A percentile compares a stretch with the other conserved stretches of the same genome.
These are phyloP conservation scores for Lippia alba DNA, from an alignment of 305 asterid species.

Conservation along the genomic window DNA sequence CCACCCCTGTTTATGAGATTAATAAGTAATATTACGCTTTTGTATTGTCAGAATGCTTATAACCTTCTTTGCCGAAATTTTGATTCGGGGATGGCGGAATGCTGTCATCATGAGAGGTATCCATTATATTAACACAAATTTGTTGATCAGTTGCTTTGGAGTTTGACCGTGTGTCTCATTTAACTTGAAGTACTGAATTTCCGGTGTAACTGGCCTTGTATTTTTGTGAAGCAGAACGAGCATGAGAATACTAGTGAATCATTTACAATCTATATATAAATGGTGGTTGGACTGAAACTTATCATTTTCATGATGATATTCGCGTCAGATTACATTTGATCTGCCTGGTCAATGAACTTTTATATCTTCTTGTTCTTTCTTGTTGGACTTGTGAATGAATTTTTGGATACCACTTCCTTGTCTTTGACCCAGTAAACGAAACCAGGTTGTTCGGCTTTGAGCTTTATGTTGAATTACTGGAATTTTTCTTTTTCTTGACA, in stretches of 20 bases:
- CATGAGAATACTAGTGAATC: slow-evolving; percentile 11
- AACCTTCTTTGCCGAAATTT: slow-evolving; percentile 87
- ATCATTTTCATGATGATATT: not conserved
- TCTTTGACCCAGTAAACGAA: not conserved
- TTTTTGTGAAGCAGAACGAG: slow-evolving; percentile 6
- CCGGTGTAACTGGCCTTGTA: slow-evolving; percentile 9
- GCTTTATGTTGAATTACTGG: not conserved
- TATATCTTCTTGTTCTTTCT: not conserved
- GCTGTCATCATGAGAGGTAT: slow-evolving; percentile 95
- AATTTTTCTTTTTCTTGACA: not conserved
- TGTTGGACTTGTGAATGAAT: not conserved
- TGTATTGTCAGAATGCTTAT: slow-evolving; percentile 67
- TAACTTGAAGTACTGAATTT: not conserved
- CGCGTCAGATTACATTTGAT: not conserved
- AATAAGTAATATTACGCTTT: slow-evolving; percentile 12
- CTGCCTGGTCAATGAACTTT: not conserved
- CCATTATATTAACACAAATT: slow-evolving; percentile 8
- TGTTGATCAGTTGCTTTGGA: not conserved
- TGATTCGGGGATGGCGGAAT: slow-evolving; percentile 88
- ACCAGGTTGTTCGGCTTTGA: slow-evolving; percentile 5
- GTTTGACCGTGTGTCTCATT: not conserved
- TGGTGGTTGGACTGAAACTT: slow-evolving; percentile 14
- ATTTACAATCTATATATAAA: slow-evolving; percentile 6
- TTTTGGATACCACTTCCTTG: not conserved
- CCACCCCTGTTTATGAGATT: slow-evolving; percentile 11